A percentile compares a stretch with the other conserved stretches of the same genome.
Conservation (phyloP, 2,329 filamentous ascomycete species). For the Scedosporium boydii region DNA sequence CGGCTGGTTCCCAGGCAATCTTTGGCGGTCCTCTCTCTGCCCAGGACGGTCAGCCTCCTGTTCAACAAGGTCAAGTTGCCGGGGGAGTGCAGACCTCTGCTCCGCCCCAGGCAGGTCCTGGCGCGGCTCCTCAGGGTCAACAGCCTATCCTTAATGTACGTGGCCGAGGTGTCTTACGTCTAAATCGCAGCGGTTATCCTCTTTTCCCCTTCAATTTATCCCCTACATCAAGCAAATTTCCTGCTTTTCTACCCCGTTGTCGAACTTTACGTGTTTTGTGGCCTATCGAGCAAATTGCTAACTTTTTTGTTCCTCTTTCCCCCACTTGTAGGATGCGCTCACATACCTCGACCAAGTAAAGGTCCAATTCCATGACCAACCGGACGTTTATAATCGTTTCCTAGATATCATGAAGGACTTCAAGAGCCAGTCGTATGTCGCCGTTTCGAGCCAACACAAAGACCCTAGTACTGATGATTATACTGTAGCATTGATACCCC, state of each 20-base stretch:
- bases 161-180: constrained; percentile 11
- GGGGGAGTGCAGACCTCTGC: constrained; percentile 30
- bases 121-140: constrained; percentile 28
- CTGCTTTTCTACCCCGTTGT: too few species aligned
- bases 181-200: too few species aligned
- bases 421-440: constrained; percentile 82
- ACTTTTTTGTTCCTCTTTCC: background rate
- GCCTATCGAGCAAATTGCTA: too few species aligned
- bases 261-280: too few species aligned
- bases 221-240: too few species aligned
- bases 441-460: background rate
- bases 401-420: constrained; percentile 99
- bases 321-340: constrained; percentile 51
- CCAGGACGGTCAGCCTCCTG: constrained; percentile 41
- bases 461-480: background rate
- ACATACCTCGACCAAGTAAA: constrained; percentile 98
- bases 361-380: constrained; percentile 92
- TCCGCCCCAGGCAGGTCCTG: constrained; percentile 38
- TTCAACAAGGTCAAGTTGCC: constrained; percentile 48
- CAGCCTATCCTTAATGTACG: constrained; percentile 43
- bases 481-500: constrained; percentile 75
- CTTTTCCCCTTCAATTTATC: too few species aligned
- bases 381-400: constrained; percentile 94
- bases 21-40: constrained; percentile 62
- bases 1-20: constrained; percentile 50